These are phyloP conservation scores for Theobroma grandiflorum DNA, from an alignment of 441 rosid species.

Conservation along the genomic window DNA sequence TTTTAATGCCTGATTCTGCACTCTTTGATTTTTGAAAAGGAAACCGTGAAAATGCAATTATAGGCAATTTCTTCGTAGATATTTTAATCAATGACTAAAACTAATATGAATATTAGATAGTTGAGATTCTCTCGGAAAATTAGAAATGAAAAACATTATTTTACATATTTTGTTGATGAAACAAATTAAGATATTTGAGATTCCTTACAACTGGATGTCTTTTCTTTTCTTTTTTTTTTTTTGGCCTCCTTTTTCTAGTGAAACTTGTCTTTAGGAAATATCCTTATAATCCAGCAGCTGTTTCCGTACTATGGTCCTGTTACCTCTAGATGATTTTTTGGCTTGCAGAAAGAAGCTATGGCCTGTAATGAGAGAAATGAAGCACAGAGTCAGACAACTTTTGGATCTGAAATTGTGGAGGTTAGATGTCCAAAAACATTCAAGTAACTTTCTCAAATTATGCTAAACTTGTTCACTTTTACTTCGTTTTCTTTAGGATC, in stretches of 20 bases:
- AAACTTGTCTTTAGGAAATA: conserved; percentile 10
- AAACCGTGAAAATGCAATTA: neutral
- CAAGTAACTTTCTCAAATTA: conserved; percentile 5
- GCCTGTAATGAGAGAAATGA: conserved; percentile 36
- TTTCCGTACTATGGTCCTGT: neutral
- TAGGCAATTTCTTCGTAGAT: neutral
- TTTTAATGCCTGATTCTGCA: conserved; percentile 3
- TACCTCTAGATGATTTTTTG: conserved; percentile 16
- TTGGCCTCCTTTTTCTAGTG: neutral
- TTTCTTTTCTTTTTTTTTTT: neutral
- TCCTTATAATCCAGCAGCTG: neutral
- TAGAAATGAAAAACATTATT: neutral
- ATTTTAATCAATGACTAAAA: neutral
- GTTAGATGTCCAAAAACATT: conserved; percentile 34
- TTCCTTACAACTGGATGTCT: neutral
- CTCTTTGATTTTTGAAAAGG: neutral
- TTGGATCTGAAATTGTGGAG: conserved; percentile 37
- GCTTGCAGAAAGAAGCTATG: conserved; percentile 38
- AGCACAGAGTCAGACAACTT: conserved; percentile 22
- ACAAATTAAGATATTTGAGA: conserved; percentile 13
- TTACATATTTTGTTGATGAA: neutral
- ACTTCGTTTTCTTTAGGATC: neutral
- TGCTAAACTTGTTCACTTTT: conserved; percentile 17
- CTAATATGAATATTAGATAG: conserved; percentile 8
- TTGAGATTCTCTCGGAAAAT: neutral